Evolutionary conservation across 768 basidiomycete genomes (phyloP).

Genomic region (Lentinula detonsa): DNA sequence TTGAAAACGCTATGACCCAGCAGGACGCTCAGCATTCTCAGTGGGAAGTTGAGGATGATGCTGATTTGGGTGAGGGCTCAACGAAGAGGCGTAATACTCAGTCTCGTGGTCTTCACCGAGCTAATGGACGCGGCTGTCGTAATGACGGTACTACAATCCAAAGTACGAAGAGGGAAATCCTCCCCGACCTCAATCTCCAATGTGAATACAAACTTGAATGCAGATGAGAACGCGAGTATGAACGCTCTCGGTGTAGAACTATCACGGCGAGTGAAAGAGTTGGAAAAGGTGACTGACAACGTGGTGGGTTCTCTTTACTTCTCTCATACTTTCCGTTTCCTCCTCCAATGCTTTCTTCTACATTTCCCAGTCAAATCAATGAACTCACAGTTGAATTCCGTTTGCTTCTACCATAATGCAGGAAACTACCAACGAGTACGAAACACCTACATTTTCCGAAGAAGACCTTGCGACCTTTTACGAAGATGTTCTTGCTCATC

Average conservation of each 20-base stretch:
- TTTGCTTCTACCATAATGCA: conserved; percentile 7
- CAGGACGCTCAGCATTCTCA: neutral
- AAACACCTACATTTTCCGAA: conserved; percentile 32
- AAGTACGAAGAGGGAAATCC: too few relatives aligned
- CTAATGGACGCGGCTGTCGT: too few relatives aligned
- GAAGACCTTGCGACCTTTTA: conserved; percentile 36
- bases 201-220: neutral
- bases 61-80: too few relatives aligned
- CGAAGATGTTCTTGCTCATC: conserved; percentile 35
- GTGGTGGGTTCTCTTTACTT: conserved; percentile 20
- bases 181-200: too few relatives aligned
- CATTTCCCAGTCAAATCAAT: too few relatives aligned
- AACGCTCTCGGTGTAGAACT: conserved; percentile 19
- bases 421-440: conserved; percentile 20
- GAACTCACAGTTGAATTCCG: neutral
- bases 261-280: conserved; percentile 26
- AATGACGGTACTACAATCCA: too few relatives aligned
- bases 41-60: too few relatives aligned
- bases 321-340: too few relatives aligned
- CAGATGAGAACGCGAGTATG: conserved; percentile 11
- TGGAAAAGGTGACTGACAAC: conserved; percentile 27
- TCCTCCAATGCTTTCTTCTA: too few relatives aligned
- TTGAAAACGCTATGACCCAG: neutral
- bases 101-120: too few relatives aligned
- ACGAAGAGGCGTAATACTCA: too few relatives aligned